Percentiles rank a stretch among this genome's conserved stretches.
Conservation (phyloP, 768 basidiomycete species). For the Kwoniella dejecticola region DNA sequence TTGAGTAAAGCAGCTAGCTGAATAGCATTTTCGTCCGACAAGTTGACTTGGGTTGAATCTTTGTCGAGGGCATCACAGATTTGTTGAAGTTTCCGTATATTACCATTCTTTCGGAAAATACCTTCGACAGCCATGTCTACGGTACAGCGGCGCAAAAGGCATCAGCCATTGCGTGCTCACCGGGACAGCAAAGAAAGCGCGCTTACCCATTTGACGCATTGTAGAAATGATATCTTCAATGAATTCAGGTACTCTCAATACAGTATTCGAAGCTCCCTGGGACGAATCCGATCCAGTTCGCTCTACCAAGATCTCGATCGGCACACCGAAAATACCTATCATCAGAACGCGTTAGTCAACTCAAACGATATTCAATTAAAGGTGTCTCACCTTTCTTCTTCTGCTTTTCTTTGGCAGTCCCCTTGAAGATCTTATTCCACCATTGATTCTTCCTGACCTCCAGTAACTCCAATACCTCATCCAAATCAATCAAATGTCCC, state of each 20-base stretch:
- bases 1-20: conserved; percentile 95
- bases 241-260: conserved; percentile 90
- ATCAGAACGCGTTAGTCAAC: too few species aligned
- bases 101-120: conserved; percentile 97
- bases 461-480: conserved; percentile 89
- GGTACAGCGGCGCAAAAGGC: too few species aligned
- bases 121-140: conserved; percentile 98
- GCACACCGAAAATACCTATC: conserved; percentile 94
- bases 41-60: conserved; percentile 87
- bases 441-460: conserved; percentile 91
- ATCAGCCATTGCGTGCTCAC: background rate
- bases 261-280: conserved; percentile 76
- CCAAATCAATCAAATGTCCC: conserved; percentile 69
- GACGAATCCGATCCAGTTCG: conserved; percentile 93
- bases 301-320: conserved; percentile 88
- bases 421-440: conserved; percentile 95
- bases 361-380: too few species aligned
- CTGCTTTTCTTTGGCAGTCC: conserved; percentile 75
- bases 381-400: conserved; percentile 65
- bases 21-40: conserved; percentile 92
- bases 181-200: background rate
- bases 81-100: conserved; percentile 88
- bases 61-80: conserved; percentile 89
- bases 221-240: conserved; percentile 97
- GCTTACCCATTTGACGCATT: conserved; percentile 97